Evolutionary conservation across 2,329 filamentous ascomycete species (phyloP).

Genomic region (Escovopsis weberi): DNA sequence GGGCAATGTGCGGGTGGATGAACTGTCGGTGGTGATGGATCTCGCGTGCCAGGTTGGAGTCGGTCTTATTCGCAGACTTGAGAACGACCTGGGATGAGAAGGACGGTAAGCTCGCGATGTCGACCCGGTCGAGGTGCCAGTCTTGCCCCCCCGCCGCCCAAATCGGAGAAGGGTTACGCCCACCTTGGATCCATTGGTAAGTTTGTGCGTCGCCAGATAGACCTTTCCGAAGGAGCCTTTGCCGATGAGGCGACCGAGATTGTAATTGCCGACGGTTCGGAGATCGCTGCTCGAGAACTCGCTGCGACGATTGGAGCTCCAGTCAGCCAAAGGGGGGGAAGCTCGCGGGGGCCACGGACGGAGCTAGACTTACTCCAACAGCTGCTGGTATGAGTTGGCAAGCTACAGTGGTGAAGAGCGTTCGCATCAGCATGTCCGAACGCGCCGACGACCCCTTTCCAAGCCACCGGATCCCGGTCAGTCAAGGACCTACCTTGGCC

Average conservation of each 20-base stretch:
- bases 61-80: constrained; percentile 93
- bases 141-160: background rate
- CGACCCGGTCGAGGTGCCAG: background rate
- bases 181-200: constrained; percentile 96
- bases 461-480: background rate
- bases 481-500: constrained; percentile 37
- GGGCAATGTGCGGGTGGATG: constrained; percentile 89
- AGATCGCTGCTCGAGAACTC: constrained; percentile 91
- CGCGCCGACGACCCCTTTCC: background rate
- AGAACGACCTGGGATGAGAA: constrained; percentile 69
- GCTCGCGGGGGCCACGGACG: constrained; percentile 2
- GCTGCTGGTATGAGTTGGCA: constrained; percentile 89
- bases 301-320: constrained; percentile 30
- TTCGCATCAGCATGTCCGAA: background rate
- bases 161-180: background rate
- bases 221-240: constrained; percentile 98
- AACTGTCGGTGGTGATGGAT: constrained; percentile 99
- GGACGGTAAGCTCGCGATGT: constrained; percentile 6
- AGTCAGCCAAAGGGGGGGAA: background rate
- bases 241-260: constrained; percentile 78
- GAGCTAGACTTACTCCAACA: constrained; percentile 63
- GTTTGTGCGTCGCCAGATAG: constrained; percentile 88
- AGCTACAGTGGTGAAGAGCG: constrained; percentile 57
- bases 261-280: constrained; percentile 87
- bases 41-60: constrained; percentile 88